phyloP scores from a whole-genome alignment of 495 filamentous ascomycete genomes.

The Neohortaea acidophila region DNA sequence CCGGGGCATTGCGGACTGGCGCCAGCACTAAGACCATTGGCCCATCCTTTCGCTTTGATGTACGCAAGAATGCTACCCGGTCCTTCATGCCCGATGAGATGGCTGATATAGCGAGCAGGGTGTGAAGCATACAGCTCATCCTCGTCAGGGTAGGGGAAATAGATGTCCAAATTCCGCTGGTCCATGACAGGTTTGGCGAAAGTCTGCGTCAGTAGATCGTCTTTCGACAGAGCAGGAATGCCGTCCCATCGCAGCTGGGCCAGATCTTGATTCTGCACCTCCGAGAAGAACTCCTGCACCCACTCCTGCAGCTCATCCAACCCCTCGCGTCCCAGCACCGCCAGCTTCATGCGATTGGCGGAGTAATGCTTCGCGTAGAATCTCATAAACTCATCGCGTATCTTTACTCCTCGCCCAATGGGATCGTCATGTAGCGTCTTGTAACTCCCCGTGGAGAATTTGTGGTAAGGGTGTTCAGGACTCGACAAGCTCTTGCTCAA shows the following conservation, averaged over 20 bases:
- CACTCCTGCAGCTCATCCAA: constrained; percentile 78
- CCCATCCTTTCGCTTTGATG: constrained; percentile 92
- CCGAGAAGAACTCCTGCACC: constrained; percentile 75
- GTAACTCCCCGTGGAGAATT: constrained; percentile 90
- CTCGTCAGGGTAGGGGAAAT: constrained; percentile 82
- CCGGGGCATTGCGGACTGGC: constrained; percentile 64
- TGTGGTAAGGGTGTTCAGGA: constrained; percentile 78
- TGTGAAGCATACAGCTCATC: constrained; percentile 68
- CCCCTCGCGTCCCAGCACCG: constrained; percentile 75
- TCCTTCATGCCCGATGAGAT: constrained; percentile 92
- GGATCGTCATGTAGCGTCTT: constrained; percentile 78
- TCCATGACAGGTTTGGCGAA: constrained; percentile 98
- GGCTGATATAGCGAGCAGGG: constrained; percentile 78
- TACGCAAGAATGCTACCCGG: constrained; percentile 93
- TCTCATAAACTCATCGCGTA: constrained; percentile 85
- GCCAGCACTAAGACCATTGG: constrained; percentile 71
- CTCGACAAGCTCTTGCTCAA: constrained; percentile 84
- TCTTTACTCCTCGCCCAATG: constrained; percentile 65
- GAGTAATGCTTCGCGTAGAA: constrained; percentile 88
- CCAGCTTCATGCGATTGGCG: constrained; percentile 90
- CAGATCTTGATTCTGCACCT: constrained; percentile 71
- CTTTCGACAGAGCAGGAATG: constrained; percentile 49
- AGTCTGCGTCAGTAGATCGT: constrained; percentile 60
- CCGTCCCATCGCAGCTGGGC: constrained; percentile 68
- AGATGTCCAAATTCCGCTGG: constrained; percentile 64